A percentile compares a stretch with the other conserved stretches of the same genome.
phyloP scores from a whole-genome alignment of 2,329 filamentous ascomycete genomes.

The Xylariales sp. region DNA sequence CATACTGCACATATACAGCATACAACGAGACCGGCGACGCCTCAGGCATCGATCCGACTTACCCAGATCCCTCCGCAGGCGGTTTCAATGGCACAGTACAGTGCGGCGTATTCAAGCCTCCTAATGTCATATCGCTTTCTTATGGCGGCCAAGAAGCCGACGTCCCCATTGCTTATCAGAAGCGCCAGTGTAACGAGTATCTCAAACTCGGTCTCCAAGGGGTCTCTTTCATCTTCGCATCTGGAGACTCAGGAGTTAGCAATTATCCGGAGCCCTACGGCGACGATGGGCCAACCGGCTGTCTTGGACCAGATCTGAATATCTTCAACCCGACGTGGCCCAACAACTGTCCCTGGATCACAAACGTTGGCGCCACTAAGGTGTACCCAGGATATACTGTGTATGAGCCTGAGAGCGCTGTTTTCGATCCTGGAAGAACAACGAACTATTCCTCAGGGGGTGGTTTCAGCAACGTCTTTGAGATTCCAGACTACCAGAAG shows the following conservation, averaged over 20 bases:
- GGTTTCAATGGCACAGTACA: conserved; percentile 43
- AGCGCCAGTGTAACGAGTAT: conserved; percentile 38
- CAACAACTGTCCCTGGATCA: conserved; percentile 44
- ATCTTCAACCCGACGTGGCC: conserved; percentile 43
- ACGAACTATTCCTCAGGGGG: conserved; percentile 20
- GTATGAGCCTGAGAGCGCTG: conserved; percentile 15
- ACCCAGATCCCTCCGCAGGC: conserved; percentile 41
- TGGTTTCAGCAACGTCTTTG: conserved; percentile 26
- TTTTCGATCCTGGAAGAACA: conserved; percentile 4
- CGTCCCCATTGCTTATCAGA: conserved; percentile 49
- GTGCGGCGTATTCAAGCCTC: conserved; percentile 27
- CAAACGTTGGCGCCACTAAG: conserved; percentile 34
- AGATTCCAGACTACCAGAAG: conserved; percentile 20
- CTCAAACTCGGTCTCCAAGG: conserved; percentile 16
- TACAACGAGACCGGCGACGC: conserved; percentile 42
- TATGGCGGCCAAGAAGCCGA: conserved; percentile 51
- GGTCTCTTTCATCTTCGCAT: conserved; percentile 38
- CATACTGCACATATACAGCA: conserved; percentile 43
- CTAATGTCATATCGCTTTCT: conserved; percentile 43
- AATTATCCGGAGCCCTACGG: conserved; percentile 18
- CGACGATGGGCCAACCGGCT: conserved; percentile 22
- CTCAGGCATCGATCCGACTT: conserved; percentile 29
- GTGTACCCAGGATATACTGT: conserved; percentile 14
- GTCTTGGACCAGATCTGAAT: conserved; percentile 28
- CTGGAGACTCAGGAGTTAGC: conserved; percentile 40